These are phyloP conservation scores for Excoecaria agallocha DNA, from an alignment of 345 rosid species.

Conservation along the genomic window DNA sequence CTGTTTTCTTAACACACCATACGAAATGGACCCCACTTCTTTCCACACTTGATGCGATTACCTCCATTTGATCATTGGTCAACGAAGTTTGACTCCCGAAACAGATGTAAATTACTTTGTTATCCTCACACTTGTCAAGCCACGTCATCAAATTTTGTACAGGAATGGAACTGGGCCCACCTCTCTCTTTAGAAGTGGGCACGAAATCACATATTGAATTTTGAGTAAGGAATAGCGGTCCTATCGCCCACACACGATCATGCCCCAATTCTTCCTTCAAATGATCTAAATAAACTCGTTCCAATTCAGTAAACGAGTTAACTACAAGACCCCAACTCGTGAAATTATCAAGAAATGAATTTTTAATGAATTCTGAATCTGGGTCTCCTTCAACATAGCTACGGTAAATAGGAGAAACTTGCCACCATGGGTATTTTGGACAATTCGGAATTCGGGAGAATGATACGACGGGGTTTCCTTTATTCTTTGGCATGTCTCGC, in stretches of 20 bases:
- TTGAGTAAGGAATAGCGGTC: constrained; percentile 42
- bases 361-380: constrained; percentile 33
- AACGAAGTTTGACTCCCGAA: constrained; percentile 63
- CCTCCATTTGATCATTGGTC: constrained; percentile 40
- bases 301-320: constrained; percentile 53
- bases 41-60: constrained; percentile 45
- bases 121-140: constrained; percentile 50
- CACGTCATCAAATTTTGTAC: constrained; percentile 37
- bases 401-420: constrained; percentile 31
- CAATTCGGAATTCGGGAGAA: constrained; percentile 42
- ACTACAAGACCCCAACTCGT: constrained; percentile 55
- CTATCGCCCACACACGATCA: constrained; percentile 49
- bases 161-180: constrained; percentile 45
- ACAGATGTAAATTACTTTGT: constrained; percentile 60
- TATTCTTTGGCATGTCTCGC: constrained; percentile 25
- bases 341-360: constrained; percentile 29
- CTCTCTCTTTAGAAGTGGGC: no score
- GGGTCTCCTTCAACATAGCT: constrained; percentile 31
- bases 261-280: constrained; percentile 33
- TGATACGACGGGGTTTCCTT: constrained; percentile 24
- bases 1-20: constrained; percentile 37
- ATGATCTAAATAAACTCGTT: constrained; percentile 41
- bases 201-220: background rate
- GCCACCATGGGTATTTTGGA: constrained; percentile 41
- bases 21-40: constrained; percentile 50